These are phyloP conservation scores for Pseudogymnoascus sp. DNA, from an alignment of 2,329 filamentous ascomycete genomes.

Conservation along the genomic window DNA sequence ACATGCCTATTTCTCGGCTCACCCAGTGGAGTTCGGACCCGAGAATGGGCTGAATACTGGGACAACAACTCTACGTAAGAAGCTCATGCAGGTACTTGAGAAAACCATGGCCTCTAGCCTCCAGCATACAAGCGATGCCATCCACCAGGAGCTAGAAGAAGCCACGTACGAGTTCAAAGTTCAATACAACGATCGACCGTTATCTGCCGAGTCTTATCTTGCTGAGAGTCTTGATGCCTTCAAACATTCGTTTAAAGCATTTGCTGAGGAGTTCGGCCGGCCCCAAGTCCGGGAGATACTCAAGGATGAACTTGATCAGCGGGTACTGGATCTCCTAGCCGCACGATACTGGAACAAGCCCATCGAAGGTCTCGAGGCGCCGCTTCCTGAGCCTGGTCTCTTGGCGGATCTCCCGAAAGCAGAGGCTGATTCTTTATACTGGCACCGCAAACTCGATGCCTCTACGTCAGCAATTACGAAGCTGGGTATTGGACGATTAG, in stretches of 20 bases:
- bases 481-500: slow-evolving; percentile 82
- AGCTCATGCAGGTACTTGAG: slow-evolving; percentile 93
- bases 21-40: slow-evolving; percentile 70
- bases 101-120: slow-evolving; percentile 94
- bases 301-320: slow-evolving; percentile 88
- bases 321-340: slow-evolving; percentile 84
- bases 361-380: slow-evolving; percentile 66
- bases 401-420: slow-evolving; percentile 75
- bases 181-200: slow-evolving; percentile 92
- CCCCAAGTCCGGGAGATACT: slow-evolving; percentile 81
- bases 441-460: slow-evolving; percentile 89
- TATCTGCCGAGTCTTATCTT: slow-evolving; percentile 92
- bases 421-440: slow-evolving; percentile 76
- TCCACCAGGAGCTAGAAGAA: slow-evolving; percentile 90
- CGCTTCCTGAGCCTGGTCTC: slow-evolving; percentile 59
- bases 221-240: slow-evolving; percentile 92
- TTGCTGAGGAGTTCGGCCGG: slow-evolving; percentile 80
- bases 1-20: slow-evolving; percentile 72
- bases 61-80: slow-evolving; percentile 80
- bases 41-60: slow-evolving; percentile 68
- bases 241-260: slow-evolving; percentile 95
- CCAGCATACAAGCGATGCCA: slow-evolving; percentile 81
- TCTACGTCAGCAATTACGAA: slow-evolving; percentile 87
- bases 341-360: slow-evolving; percentile 97
- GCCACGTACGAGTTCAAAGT: slow-evolving; percentile 98